Conservation (phyloP, 2,329 filamentous ascomycete species). For the Cryphonectria radicalis region DNA sequence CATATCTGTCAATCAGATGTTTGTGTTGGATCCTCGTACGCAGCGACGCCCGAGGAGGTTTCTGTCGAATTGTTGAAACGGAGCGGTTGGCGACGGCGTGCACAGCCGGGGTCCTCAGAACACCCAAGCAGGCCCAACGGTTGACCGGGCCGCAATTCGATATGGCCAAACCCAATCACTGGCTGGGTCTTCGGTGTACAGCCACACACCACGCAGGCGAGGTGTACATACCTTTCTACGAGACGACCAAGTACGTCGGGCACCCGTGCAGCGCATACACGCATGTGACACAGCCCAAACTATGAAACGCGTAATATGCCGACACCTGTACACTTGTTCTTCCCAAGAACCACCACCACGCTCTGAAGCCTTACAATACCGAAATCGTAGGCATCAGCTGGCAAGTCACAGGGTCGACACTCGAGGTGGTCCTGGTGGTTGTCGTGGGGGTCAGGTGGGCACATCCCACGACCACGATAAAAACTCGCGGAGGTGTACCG, state of each 20-base stretch:
- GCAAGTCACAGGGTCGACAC: constrained; percentile 19
- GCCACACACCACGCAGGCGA: constrained; percentile 7
- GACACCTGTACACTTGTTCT: constrained; percentile 10
- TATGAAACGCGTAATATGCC: constrained; percentile 7
- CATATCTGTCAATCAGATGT: background rate
- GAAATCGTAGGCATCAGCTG: background rate
- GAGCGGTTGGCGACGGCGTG: background rate
- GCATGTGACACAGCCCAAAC: constrained; percentile 22
- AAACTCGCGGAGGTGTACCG: background rate
- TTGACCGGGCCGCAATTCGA: background rate
- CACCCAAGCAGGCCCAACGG: background rate
- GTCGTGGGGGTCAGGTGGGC: constrained; percentile 26
- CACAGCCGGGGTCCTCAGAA: background rate
- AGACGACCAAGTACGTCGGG: background rate
- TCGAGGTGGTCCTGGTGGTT: constrained; percentile 11
- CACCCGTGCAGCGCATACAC: constrained; percentile 1
- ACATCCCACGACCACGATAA: constrained; percentile 16
- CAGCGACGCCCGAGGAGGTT: background rate
- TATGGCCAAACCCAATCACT: background rate
- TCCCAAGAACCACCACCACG: background rate
- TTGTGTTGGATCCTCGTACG: background rate
- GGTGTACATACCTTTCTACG: background rate
- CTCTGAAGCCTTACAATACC: background rate
- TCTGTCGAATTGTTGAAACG: background rate
- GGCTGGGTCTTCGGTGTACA: background rate